phyloP scores from a whole-genome alignment of 1,139 yeast species.

The Petasospora rhodanensis region DNA sequence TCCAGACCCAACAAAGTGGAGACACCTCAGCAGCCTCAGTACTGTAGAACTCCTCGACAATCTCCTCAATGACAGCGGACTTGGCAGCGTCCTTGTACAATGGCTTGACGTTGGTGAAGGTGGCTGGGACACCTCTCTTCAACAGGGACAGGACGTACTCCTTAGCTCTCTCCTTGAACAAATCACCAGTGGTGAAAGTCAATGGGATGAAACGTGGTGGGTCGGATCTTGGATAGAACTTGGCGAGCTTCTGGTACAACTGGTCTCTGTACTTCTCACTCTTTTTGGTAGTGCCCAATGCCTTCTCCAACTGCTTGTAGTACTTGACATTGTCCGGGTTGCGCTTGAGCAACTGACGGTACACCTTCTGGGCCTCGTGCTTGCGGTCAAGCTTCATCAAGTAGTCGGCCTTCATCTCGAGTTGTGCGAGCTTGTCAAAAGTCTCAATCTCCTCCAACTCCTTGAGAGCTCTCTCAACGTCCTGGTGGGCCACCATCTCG shows the following conservation, averaged over 20 bases:
- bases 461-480: slow-evolving; percentile 36
- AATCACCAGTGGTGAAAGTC: slow-evolving; percentile 58
- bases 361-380: slow-evolving; percentile 64
- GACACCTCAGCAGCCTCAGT: slow-evolving; percentile 14
- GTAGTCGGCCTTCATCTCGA: slow-evolving; percentile 68
- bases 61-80: slow-evolving; percentile 43
- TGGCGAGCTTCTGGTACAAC: slow-evolving; percentile 59
- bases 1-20: slow-evolving; percentile 70
- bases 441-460: slow-evolving; percentile 65
- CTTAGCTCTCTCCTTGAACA: slow-evolving; percentile 41
- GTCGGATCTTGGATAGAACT: slow-evolving; percentile 80
- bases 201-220: slow-evolving; percentile 77
- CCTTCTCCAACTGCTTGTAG: slow-evolving; percentile 60
- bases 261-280: slow-evolving; percentile 41
- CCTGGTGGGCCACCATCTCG: slow-evolving; percentile 56
- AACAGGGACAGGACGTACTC: slow-evolving; percentile 59
- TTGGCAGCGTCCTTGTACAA: slow-evolving; percentile 55
- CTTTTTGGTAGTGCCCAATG: slow-evolving; percentile 42
- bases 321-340: slow-evolving; percentile 78
- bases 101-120: slow-evolving; percentile 82
- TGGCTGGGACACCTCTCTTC: slow-evolving; percentile 82
- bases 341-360: slow-evolving; percentile 69
- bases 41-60: slow-evolving; percentile 47
- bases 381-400: slow-evolving; percentile 37
- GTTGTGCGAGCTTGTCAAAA: slow-evolving; percentile 56